A percentile compares a stretch with the other conserved stretches of the same genome.
phyloP scores from a whole-genome alignment of 2,329 filamentous ascomycete species.

The Phialocephala sp. region DNA sequence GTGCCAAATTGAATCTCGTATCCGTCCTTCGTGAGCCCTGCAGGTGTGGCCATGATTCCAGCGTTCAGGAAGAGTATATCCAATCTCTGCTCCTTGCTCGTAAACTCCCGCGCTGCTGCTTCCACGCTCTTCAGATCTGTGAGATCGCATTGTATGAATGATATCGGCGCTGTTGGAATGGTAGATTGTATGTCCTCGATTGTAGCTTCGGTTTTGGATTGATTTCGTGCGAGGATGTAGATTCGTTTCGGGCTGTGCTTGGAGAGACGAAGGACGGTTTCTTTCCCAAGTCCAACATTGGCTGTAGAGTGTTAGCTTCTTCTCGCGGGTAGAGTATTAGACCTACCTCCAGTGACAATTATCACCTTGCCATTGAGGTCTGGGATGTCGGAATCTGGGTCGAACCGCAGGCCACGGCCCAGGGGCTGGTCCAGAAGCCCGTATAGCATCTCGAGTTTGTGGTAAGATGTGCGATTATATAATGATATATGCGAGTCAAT shows the following conservation, averaged over 20 bases:
- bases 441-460: conserved; percentile 23
- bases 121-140: conserved; percentile 51
- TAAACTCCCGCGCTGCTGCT: conserved; percentile 47
- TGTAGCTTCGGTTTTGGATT: conserved; percentile 46
- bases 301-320: conserved; percentile 22
- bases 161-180: conserved; percentile 37
- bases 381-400: conserved; percentile 44
- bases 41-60: conserved; percentile 50
- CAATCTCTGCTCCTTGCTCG: conserved; percentile 43
- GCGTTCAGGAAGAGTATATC: conserved; percentile 55
- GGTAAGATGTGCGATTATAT: not conserved
- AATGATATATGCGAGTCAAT: not conserved
- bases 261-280: conserved; percentile 48
- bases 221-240: conserved; percentile 47
- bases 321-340: not conserved
- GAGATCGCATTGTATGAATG: conserved; percentile 52
- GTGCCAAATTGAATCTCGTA: conserved; percentile 57
- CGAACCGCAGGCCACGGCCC: conserved; percentile 22
- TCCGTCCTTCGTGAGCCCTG: conserved; percentile 49
- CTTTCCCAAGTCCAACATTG: conserved; percentile 52
- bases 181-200: conserved; percentile 46
- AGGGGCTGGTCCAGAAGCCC: conserved; percentile 23
- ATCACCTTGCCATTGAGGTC: conserved; percentile 49
- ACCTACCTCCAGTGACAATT: conserved; percentile 52
- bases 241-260: conserved; percentile 48